Conservation (phyloP, 2,329 filamentous ascomycete genomes). For the Cordyceps farinosa region DNA sequence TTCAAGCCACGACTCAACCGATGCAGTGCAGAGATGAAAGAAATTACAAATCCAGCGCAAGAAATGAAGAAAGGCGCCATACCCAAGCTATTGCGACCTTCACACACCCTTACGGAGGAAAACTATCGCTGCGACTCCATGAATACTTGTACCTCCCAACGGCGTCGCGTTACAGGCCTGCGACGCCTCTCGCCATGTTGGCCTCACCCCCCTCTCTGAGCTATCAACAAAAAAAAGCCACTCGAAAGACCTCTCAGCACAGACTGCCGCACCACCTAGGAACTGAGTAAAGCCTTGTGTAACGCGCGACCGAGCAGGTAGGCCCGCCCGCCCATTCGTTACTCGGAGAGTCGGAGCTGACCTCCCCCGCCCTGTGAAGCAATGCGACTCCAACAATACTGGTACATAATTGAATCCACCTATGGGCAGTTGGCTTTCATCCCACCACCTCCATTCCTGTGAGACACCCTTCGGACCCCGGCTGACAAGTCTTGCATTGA, state of each 20-base stretch:
- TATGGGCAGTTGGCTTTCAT: slow-evolving; percentile 1
- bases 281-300: background rate
- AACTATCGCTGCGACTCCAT: background rate
- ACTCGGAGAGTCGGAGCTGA: slow-evolving; percentile 12
- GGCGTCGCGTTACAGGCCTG: background rate
- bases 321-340: background rate
- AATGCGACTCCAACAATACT: background rate
- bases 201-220: slow-evolving; percentile 10
- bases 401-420: background rate
- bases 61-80: background rate
- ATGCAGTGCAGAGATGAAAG: background rate
- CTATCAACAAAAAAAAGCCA: slow-evolving; percentile 17
- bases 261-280: slow-evolving; percentile 1
- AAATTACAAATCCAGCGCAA: background rate
- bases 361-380: slow-evolving; percentile 2
- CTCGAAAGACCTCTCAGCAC: background rate
- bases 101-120: background rate
- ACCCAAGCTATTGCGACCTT: background rate
- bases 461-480: slow-evolving; percentile 2
- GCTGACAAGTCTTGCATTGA: slow-evolving; percentile 10
- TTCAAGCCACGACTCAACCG: background rate
- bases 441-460: background rate
- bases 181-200: background rate
- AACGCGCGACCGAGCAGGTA: background rate
- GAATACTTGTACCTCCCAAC: background rate